Evolutionary conservation across 805 yeast species (phyloP).

Genomic region (Peterozyma toletana): DNA sequence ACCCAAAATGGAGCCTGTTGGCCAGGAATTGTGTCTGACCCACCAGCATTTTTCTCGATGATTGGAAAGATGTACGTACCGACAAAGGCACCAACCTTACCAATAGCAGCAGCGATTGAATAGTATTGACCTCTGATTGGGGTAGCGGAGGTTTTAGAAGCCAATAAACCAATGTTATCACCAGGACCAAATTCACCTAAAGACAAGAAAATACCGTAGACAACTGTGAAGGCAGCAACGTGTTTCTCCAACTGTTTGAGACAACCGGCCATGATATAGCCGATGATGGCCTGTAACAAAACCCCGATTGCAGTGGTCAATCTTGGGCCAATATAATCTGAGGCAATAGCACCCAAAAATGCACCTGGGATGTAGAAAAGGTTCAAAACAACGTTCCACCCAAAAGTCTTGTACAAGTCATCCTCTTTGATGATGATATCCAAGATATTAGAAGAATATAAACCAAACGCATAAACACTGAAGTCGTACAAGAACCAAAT

Average conservation of each 20-base stretch:
- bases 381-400: constrained; percentile 89
- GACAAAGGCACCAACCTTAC: constrained; percentile 88
- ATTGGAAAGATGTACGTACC: constrained; percentile 88
- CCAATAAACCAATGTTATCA: constrained; percentile 82
- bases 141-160: constrained; percentile 80
- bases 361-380: constrained; percentile 89
- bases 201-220: constrained; percentile 81
- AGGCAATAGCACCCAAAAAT: constrained; percentile 71
- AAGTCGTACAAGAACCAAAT: constrained; percentile 94
- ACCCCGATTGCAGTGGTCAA: constrained; percentile 68
- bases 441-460: constrained; percentile 71
- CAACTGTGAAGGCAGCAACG: constrained; percentile 75
- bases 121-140: constrained; percentile 88
- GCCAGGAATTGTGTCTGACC: constrained; percentile 45
- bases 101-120: constrained; percentile 86
- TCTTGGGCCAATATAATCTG: constrained; percentile 94
- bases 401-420: constrained; percentile 67
- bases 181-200: constrained; percentile 95
- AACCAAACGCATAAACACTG: constrained; percentile 80
- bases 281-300: constrained; percentile 65
- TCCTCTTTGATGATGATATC: constrained; percentile 48
- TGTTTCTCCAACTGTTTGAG: constrained; percentile 48
- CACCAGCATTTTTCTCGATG: constrained; percentile 55
- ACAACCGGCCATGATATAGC: constrained; percentile 75
- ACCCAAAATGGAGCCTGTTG: constrained; percentile 76